phyloP scores from a whole-genome alignment of 768 basidiomycete genomes.

The Brasilioporus rufonigricans region DNA sequence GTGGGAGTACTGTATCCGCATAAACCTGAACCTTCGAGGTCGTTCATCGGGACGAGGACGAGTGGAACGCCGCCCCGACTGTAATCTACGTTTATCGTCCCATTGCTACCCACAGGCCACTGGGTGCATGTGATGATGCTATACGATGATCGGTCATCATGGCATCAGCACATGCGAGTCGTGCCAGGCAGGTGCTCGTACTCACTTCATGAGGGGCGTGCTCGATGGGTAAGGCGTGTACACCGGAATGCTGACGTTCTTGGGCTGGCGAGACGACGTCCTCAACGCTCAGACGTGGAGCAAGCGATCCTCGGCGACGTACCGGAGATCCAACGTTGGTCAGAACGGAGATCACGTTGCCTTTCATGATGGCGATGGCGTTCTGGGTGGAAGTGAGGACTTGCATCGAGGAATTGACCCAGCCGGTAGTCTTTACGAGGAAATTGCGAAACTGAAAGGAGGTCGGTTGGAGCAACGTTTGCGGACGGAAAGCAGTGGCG shows the following conservation, averaged over 20 bases:
- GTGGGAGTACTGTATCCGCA: conserved; percentile 27
- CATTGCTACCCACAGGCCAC: conserved; percentile 65
- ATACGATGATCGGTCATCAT: background rate
- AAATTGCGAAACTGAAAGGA: conserved; percentile 57
- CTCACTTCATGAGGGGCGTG: conserved; percentile 58
- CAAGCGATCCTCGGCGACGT: conserved; percentile 1
- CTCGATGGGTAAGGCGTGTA: conserved; percentile 50
- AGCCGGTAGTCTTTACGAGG: conserved; percentile 49
- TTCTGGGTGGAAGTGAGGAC: conserved; percentile 49
- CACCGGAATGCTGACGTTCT: conserved; percentile 56
- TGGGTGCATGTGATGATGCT: conserved; percentile 67
- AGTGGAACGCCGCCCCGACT: conserved; percentile 59
- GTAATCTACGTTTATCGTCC: conserved; percentile 62
- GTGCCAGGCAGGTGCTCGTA: conserved; percentile 23
- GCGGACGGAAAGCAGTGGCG: background rate
- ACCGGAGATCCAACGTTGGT: conserved; percentile 79
- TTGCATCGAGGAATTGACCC: conserved; percentile 50
- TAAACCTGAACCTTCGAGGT: conserved; percentile 37
- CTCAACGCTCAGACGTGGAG: background rate
- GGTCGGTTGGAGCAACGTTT: background rate
- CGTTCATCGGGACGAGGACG: conserved; percentile 46
- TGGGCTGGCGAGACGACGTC: conserved; percentile 40
- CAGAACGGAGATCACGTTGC: conserved; percentile 55
- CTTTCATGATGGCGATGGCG: conserved; percentile 66
- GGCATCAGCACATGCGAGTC: background rate